Percentiles rank a stretch among this genome's conserved stretches.
phyloP scores from a whole-genome alignment of 2,329 filamentous ascomycete genomes.

The Trichoderma breve region DNA sequence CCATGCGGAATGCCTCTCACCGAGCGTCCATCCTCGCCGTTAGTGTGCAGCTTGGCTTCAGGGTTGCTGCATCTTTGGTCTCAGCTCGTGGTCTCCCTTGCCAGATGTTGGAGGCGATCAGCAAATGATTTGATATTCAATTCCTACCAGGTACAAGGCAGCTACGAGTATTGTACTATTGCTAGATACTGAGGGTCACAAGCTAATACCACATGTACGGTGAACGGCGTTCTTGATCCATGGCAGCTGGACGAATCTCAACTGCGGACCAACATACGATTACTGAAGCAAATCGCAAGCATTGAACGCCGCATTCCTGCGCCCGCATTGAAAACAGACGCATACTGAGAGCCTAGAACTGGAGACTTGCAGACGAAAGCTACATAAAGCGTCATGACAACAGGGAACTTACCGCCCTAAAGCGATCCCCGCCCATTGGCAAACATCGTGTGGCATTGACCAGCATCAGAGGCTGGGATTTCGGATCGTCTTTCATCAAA shows the following conservation, averaged over 20 bases:
- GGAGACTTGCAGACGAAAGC: not conserved
- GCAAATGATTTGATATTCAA: not conserved
- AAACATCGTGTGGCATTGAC: not conserved
- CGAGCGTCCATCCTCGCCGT: not conserved
- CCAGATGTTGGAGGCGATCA: not conserved
- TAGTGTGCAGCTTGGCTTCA: not conserved
- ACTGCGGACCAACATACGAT: not conserved
- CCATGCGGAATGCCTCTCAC: not conserved
- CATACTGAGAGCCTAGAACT: not conserved
- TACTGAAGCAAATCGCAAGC: not conserved
- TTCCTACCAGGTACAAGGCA: not conserved
- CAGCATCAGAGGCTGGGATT: not conserved
- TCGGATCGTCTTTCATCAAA: constrained; percentile 11
- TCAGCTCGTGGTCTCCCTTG: not conserved
- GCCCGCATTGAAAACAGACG: not conserved
- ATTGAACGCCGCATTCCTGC: not conserved
- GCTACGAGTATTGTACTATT: not conserved
- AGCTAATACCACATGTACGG: not conserved
- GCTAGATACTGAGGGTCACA: not conserved
- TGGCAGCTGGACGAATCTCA: not conserved
- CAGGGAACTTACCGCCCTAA: not conserved
- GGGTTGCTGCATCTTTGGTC: not conserved
- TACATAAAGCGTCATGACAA: not conserved
- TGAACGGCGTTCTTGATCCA: not conserved
- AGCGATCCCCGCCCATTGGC: not conserved